Evolutionary conservation across 2,329 filamentous ascomycete species (phyloP).

Genomic region (Monosporascus sp.): DNA sequence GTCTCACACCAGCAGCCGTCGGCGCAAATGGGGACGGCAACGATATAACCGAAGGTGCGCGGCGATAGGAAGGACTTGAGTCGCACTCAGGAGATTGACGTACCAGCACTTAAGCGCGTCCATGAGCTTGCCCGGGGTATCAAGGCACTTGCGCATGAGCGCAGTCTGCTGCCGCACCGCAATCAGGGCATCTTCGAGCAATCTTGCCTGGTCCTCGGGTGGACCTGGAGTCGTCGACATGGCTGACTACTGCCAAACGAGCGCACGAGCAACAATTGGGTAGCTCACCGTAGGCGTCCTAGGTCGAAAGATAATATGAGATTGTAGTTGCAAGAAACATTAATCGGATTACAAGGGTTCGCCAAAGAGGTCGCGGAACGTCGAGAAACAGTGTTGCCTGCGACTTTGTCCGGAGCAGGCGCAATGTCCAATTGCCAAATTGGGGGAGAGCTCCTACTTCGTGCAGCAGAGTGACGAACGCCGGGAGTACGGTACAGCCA

Average conservation of each 20-base stretch:
- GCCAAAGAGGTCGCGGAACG: background rate
- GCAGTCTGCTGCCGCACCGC: slow-evolving; percentile 96
- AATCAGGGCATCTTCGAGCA: slow-evolving; percentile 94
- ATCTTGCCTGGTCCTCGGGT: slow-evolving; percentile 77
- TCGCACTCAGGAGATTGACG: slow-evolving; percentile 28
- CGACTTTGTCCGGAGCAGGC: background rate
- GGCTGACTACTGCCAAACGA: slow-evolving; percentile 1
- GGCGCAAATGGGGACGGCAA: too few species aligned
- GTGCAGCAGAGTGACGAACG: background rate
- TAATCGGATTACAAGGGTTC: background rate
- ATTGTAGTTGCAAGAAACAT: background rate
- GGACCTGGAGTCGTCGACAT: slow-evolving; percentile 51
- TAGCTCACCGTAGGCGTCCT: background rate
- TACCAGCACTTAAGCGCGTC: slow-evolving; percentile 99
- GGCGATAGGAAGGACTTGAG: slow-evolving; percentile 1
- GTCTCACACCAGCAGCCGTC: background rate
- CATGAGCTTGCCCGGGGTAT: slow-evolving; percentile 98
- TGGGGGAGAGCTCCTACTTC: background rate
- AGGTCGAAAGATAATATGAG: background rate
- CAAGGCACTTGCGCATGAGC: slow-evolving; percentile 95
- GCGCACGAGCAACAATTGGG: background rate
- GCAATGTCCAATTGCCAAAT: background rate
- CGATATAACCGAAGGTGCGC: background rate
- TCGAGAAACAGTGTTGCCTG: background rate
- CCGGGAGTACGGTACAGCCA: too few species aligned